Base-by-base conservation (phyloP, 805 yeast species). In the Metschnikowia drakensbergensis region DNA sequence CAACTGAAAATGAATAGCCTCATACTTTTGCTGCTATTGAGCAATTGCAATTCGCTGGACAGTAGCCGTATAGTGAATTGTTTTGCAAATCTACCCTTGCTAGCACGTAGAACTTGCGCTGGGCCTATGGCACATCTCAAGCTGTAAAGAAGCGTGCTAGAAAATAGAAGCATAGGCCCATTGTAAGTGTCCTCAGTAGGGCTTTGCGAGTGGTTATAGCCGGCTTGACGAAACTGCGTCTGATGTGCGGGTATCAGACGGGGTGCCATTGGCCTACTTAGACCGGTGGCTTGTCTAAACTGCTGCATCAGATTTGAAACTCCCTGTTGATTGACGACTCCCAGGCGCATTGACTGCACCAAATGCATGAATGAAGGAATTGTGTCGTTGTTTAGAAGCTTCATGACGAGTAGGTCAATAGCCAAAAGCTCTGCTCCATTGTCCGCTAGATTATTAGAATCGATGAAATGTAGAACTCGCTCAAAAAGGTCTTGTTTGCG, bases 401-500 rank as follows among this genome's bases (percentile, higher is more conserved):
- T 68, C 25, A 67, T 57, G 10, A 81, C 73, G 11, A 81, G 51
- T 29, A 74, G 66, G 31, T 73, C 67, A 11, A 80, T 61, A 1
- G 83, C 74, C 38, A 70, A 60, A 26, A 81, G 62, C 46, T 79
- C 66, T 40, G 74, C 70, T 5, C 61, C 57, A 46, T 76, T 79
- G 22, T 68, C 63, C n/a, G 61, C 57, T 3, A 68, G 59, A 31
- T 60, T 57, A 1, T 81, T 81, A 37, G 66, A 69, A 28, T 67
- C 66, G 33, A 82, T 54, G 54, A 69, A 76, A n/a, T 65, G 67
- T 43, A 67, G 60, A 5, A 88, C 63, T 31, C 89, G 70, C 32
- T 79, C 81, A 46, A 76, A 75, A 10, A 87, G 64, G 31, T 79
- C 84, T 22, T 76, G 74, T 63, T 88, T 88, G 34, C 81, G 68